Percentiles rank a stretch among this genome's conserved stretches.
Evolutionary conservation across 805 yeast genomes (phyloP).

Genomic region (Lipomyces yamadae): DNA sequence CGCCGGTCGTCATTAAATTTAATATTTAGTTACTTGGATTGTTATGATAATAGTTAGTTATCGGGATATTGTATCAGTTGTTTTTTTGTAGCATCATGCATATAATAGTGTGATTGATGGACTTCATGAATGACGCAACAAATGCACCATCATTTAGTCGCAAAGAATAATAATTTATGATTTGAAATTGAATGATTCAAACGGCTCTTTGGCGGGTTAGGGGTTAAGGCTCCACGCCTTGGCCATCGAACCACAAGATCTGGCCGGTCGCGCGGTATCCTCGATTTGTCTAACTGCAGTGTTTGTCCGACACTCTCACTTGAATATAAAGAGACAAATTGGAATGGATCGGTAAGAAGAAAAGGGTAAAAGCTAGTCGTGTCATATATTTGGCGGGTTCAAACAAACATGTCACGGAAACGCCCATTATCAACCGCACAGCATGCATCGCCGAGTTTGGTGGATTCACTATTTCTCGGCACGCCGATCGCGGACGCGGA

Average conservation of each 20-base stretch:
- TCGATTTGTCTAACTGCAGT: not conserved
- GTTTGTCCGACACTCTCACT: not conserved
- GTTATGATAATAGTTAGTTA: not conserved
- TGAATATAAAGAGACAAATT: not conserved
- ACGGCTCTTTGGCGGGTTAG: no score
- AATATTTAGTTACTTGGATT: not conserved
- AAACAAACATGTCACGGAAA: not conserved
- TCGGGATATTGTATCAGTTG: constrained; percentile 1
- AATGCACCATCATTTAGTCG: not conserved
- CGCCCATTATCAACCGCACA: constrained; percentile 1
- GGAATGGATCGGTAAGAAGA: not conserved
- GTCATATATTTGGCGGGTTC: not conserved
- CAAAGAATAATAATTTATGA: not conserved
- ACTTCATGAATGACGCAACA: not conserved
- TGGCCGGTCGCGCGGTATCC: no score
- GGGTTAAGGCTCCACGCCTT: no score
- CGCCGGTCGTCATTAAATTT: not conserved
- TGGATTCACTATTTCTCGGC: constrained; percentile 21
- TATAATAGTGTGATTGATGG: not conserved
- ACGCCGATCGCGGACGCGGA: constrained; percentile 20
- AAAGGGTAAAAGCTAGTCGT: not conserved
- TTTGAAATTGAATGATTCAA: no score
- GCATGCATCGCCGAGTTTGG: not conserved
- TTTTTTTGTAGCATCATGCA: not conserved
- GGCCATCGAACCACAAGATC: no score